Base-by-base conservation (phyloP, 192 early-diverging fungal genomes). In the Globomyces pollinis-pini region DNA sequence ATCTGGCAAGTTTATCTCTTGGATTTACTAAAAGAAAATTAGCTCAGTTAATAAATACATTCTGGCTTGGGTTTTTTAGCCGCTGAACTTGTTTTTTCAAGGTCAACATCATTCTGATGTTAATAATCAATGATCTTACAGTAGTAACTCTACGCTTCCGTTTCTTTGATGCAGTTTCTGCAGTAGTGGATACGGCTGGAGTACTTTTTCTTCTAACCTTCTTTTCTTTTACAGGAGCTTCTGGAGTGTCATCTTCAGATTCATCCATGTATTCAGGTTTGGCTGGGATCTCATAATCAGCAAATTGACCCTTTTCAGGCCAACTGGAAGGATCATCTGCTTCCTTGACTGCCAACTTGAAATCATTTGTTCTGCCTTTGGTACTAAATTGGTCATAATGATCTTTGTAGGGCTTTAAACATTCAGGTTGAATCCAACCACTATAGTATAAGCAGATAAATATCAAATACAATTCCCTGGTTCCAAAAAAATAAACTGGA, bases 401-500 rank as follows among this genome's bases (percentile, higher is more conserved):
- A 8, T 36, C 38, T 13, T 56, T 9, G 3, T 39, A 56, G 0
- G 34, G 6, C 33, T 41, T 56, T 5, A 56, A 35, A 20, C 34
- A 26, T 15, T 56, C 38, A 6, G 16, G 3, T 39, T 9, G 9
- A 20, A 56, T 33, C 53, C 53, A 56, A 24, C 53, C 53, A 29
- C 45, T 49, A 24, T 6, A 12, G 12, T 49, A 6, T 23, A 29
- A 12, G 7, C 45, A 36, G 35, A 36, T 36, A 36, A 9, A 12
- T 0, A 0, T 49, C 21, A n/a, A 12, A 11, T 49, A n/a, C n/a
- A 56, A 52, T 52, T 52, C 50, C 5, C 50, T 11, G n/a, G 50
- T 34, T 36, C 53, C 53, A 56, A 56, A 56, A 35, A 56, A 56
- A 28, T 56, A 56, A 36, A 56, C 28, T 35, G 53, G 53, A 36